These are phyloP conservation scores for Solanum hybrid DNA, from an alignment of 305 asterid genomes.

Conservation along the genomic window DNA sequence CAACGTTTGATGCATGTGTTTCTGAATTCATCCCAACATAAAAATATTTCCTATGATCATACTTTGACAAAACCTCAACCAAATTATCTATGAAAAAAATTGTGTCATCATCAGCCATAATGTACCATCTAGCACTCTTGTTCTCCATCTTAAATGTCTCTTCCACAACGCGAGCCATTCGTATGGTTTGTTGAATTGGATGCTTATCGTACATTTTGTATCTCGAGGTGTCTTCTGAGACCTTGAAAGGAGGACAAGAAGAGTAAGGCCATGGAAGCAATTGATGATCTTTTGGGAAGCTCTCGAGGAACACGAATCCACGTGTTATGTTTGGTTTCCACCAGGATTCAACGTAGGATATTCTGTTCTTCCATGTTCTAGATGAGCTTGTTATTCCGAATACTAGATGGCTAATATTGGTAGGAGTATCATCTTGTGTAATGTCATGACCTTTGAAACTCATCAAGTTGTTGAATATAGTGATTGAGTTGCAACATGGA, in stretches of 20 bases:
- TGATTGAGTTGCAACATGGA: not conserved
- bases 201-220: no score
- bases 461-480: not conserved
- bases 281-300: no score
- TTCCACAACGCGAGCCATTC: slow-evolving; percentile 14
- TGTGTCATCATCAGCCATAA: slow-evolving; percentile 27
- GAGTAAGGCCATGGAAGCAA: no score
- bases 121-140: slow-evolving; percentile 22
- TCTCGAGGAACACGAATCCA: no score
- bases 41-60: slow-evolving; percentile 20
- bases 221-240: no score
- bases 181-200: slow-evolving; percentile 17
- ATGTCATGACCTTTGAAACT: not conserved
- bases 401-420: slow-evolving; percentile 18
- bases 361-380: slow-evolving; percentile 11
- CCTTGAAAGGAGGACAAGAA: no score
- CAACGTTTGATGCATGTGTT: slow-evolving; percentile 14
- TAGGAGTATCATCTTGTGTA: not conserved
- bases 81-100: slow-evolving; percentile 19
- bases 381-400: slow-evolving; percentile 27
- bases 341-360: slow-evolving; percentile 32
- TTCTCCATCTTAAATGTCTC: slow-evolving; percentile 15
- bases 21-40: slow-evolving; percentile 32
- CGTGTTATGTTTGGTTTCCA: no score
- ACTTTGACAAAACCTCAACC: slow-evolving; percentile 21